Evolutionary conservation across 192 early-diverging fungal species (phyloP).

Genomic region (Coemansia umbellata): DNA sequence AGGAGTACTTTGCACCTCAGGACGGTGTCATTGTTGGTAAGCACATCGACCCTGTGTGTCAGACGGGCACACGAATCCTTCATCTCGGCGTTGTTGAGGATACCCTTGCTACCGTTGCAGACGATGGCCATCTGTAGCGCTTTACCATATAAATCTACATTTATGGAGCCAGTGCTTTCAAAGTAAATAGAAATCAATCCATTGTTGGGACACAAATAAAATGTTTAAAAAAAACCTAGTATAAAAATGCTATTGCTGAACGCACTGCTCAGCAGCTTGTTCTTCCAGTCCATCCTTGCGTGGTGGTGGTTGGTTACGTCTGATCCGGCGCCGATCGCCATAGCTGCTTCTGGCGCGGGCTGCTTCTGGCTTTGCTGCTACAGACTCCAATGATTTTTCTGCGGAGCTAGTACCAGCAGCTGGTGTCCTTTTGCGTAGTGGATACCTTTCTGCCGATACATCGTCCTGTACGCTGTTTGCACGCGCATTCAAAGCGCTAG

Average conservation of each 20-base stretch:
- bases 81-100: conserved; percentile 75
- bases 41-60: conserved; percentile 81
- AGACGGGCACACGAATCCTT: conserved; percentile 80
- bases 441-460: conserved; percentile 1
- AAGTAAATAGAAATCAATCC: conserved; percentile 1
- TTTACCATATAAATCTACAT: no score
- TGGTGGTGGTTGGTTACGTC: conserved; percentile 36
- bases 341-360: conserved; percentile 37
- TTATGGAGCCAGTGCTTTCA: no score
- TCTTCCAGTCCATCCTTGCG: conserved; percentile 31
- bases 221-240: not conserved
- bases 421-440: conserved; percentile 37
- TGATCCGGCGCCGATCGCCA: conserved; percentile 37
- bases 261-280: conserved; percentile 46
- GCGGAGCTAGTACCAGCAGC: not conserved
- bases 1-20: conserved; percentile 77
- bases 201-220: not conserved
- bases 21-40: conserved; percentile 81
- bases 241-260: conserved; percentile 24
- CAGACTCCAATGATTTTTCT: not conserved
- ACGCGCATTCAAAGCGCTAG: conserved; percentile 37
- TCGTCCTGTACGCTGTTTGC: not conserved
- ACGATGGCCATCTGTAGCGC: conserved; percentile 60
- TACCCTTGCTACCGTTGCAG: conserved; percentile 52
- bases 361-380: conserved; percentile 12